phyloP scores from a whole-genome alignment of 371 early-diverging fungal species.

The Actinomortierella wolfii region DNA sequence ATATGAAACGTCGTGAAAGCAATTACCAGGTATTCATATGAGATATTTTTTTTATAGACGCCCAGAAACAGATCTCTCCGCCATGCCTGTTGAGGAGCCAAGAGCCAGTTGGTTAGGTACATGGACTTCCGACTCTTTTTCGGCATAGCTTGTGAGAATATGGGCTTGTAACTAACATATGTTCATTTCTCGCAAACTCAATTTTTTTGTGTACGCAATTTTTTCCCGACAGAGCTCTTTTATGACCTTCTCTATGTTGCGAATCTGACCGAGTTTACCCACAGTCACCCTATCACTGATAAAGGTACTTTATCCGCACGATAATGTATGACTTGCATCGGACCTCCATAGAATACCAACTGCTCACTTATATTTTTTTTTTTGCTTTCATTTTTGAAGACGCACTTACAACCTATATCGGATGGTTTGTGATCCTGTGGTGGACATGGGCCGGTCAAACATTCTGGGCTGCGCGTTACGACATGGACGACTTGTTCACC shows the following conservation, averaged over 20 bases:
- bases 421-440: slow-evolving; percentile 66
- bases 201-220: background rate
- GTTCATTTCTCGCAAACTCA: background rate
- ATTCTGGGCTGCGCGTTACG: slow-evolving; percentile 56
- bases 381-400: slow-evolving; percentile 2
- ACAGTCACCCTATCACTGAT: slow-evolving; percentile 61
- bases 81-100: slow-evolving; percentile 30
- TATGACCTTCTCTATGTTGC: slow-evolving; percentile 66
- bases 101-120: slow-evolving; percentile 37
- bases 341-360: too few relatives aligned
- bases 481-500: slow-evolving; percentile 53
- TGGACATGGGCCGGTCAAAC: slow-evolving; percentile 51
- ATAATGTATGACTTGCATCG: background rate
- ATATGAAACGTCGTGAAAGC: too few relatives aligned
- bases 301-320: slow-evolving; percentile 16
- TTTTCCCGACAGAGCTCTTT: slow-evolving; percentile 50
- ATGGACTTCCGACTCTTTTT: background rate
- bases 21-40: too few relatives aligned
- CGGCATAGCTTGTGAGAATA: slow-evolving; percentile 23
- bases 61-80: slow-evolving; percentile 16
- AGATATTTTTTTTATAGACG: slow-evolving; percentile 13
- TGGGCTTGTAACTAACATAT: too few relatives aligned
- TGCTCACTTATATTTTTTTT: background rate
- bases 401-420: slow-evolving; percentile 55
- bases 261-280: slow-evolving; percentile 62